Percentiles rank a stretch among this genome's conserved stretches.
Conservation (phyloP, 2,329 filamentous ascomycete genomes). For the Blumeria graminis region DNA sequence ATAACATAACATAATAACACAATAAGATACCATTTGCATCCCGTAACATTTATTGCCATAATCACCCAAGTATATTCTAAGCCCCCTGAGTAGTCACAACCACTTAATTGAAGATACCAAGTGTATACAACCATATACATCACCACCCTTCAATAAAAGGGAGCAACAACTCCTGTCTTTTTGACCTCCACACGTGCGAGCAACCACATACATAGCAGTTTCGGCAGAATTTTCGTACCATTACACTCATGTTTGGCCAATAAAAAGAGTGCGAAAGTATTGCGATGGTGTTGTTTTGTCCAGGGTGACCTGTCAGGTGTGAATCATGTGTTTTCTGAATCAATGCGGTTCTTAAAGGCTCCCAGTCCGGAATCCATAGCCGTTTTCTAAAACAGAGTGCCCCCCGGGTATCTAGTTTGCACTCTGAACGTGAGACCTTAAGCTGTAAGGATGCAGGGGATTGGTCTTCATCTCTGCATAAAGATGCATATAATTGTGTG, state of each 20-base stretch:
- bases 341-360: not conserved
- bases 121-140: too few relatives aligned
- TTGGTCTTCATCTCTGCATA: not conserved
- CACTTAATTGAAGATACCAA: too few relatives aligned
- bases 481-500: not conserved
- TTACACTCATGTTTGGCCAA: not conserved
- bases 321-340: not conserved
- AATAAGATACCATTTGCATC: too few relatives aligned
- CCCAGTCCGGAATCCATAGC: not conserved
- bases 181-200: not conserved
- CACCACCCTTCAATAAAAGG: too few relatives aligned
- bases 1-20: too few relatives aligned
- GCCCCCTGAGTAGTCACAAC: too few relatives aligned
- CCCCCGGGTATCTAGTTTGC: not conserved
- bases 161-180: not conserved
- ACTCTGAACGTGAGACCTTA: not conserved
- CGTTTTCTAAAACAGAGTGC: not conserved
- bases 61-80: too few relatives aligned
- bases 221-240: not conserved
- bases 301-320: not conserved
- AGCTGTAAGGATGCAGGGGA: not conserved
- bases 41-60: too few relatives aligned
- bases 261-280: not conserved
- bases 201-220: not conserved
- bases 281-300: not conserved